Base-by-base conservation (phyloP, 139 green algal species). In the Mychonastes homosphaera region DNA sequence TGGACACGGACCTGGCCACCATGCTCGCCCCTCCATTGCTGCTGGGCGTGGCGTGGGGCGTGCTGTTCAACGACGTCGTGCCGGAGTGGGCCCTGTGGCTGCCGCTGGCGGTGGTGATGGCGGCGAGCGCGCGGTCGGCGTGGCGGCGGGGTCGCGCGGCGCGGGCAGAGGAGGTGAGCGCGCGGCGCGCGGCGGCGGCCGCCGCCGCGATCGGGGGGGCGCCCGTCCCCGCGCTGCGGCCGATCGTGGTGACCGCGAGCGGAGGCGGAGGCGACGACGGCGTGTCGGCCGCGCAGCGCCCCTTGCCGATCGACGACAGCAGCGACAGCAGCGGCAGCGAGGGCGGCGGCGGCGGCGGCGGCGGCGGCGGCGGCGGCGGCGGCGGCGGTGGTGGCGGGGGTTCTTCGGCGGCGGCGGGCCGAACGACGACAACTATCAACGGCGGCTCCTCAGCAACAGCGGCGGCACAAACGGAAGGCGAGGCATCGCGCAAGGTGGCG, bases 11-110 rank as follows among this genome's bases (percentile, higher is more conserved):
- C 5, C 35, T 79, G 1, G 72, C 69, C 1, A 68, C 80, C 12
- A 23, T 70, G 38, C 51, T 80, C 18, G 56, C 56, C 27, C 75
- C 72, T 1, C 13, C 56, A 3, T 43, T 79, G 21, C 64, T 82
- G 47, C 51, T 78, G 32, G 75, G 75, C 4, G 55, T 60, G 0
- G 53, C 57, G 15, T 36, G 61, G 2, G 75, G 71, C 9, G 75
- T 80, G 13, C 54, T 82, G 44, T 41, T 75, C 8, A 82, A 82
- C 32, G 27, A 64, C 15, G 30, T 76, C 15, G 58, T 82, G 27
- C 75, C 75, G 8, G 28, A 26, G 0, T 82, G 75, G 75, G 30
- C 70, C 3, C 44, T 52, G 44, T 24, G 28, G 44, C 44, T 52
- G n/a, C 38, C 32, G n/a, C n/a, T 48, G 19, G 10, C 41, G 41